These are phyloP conservation scores for Phytophthora boehmeriae DNA, from an alignment of 352 stramenopile genomes.

Conservation along the genomic window DNA sequence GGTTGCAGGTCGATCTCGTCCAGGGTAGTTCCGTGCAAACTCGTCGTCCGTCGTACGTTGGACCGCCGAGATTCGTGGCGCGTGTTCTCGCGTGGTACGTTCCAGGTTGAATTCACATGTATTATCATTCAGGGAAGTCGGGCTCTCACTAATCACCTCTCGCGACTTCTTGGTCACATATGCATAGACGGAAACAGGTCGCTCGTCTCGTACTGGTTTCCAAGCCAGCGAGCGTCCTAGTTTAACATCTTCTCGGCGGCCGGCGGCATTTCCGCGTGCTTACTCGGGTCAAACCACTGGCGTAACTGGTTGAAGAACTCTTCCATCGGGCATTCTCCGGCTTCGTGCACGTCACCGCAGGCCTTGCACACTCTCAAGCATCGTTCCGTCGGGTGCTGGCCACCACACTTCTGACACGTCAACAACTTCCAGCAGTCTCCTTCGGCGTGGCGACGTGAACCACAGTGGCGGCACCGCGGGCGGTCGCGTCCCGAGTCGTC, in stretches of 20 bases:
- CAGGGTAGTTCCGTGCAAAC: not conserved
- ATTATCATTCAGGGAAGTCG: not conserved
- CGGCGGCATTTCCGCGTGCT: slow-evolving; percentile 9
- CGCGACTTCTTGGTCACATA: slow-evolving; percentile 6
- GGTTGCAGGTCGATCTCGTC: slow-evolving; percentile 8
- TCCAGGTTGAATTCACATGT: slow-evolving; percentile 1
- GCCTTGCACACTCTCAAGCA: slow-evolving; percentile 12
- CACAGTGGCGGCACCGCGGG: slow-evolving; percentile 9
- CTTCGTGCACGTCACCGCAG: slow-evolving; percentile 11
- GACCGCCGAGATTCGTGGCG: no score
- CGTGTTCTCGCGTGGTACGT: slow-evolving; percentile 5
- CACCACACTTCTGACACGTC: slow-evolving; percentile 16
- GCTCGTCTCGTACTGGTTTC: slow-evolving; percentile 19
- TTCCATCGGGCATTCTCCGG: slow-evolving; percentile 15
- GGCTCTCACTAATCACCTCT: not conserved
- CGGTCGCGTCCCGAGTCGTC: slow-evolving; percentile 6
- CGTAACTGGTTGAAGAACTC: slow-evolving; percentile 13
- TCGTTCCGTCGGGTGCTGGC: slow-evolving; percentile 12
- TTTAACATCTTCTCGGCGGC: slow-evolving; percentile 18
- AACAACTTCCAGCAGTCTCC: slow-evolving; percentile 16
- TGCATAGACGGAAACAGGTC: slow-evolving; percentile 20
- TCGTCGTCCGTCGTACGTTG: not conserved
- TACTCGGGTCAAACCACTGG: slow-evolving; percentile 12
- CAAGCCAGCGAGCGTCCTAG: slow-evolving; percentile 22
- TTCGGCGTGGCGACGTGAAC: slow-evolving; percentile 4